These are phyloP conservation scores for Grigorovia humatica DNA, from an alignment of 805 yeast genomes.

Conservation along the genomic window DNA sequence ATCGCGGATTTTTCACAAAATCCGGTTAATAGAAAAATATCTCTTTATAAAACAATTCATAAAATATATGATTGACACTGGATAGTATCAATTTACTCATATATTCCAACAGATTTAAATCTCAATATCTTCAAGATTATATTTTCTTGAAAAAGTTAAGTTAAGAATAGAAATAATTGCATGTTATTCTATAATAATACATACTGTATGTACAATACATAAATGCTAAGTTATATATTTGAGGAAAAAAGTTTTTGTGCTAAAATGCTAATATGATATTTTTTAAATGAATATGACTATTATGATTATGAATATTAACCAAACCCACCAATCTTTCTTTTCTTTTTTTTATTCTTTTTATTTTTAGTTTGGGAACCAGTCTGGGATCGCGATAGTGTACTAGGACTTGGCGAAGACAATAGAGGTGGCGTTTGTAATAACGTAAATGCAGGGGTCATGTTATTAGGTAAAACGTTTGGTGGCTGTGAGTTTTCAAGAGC, in stretches of 20 bases:
- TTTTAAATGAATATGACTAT: conserved; percentile 1
- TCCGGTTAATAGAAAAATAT: too few species aligned
- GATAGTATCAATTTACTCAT: too few species aligned
- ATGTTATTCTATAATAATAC: neutral
- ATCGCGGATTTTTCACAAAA: too few species aligned
- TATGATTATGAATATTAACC: conserved; percentile 19
- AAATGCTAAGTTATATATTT: neutral
- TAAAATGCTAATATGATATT: neutral
- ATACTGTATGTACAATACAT: neutral
- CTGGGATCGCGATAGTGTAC: conserved; percentile 14
- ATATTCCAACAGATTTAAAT: too few species aligned
- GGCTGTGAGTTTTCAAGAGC: neutral
- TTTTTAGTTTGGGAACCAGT: conserved; percentile 6
- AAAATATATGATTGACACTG: too few species aligned
- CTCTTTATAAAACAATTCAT: too few species aligned
- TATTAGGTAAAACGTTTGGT: conserved; percentile 16
- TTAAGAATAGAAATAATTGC: too few species aligned
- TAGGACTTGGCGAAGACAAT: conserved; percentile 1
- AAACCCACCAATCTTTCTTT: conserved; percentile 42
- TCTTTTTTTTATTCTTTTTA: conserved; percentile 32
- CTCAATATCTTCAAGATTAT: too few species aligned
- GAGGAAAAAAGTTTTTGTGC: neutral
- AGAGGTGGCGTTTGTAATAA: conserved; percentile 12
- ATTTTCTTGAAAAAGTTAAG: too few species aligned
- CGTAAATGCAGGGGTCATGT: conserved; percentile 28